Base-by-base conservation (phyloP, 1,284 basidiomycete species). In the Moesziomyces globuligerus region DNA sequence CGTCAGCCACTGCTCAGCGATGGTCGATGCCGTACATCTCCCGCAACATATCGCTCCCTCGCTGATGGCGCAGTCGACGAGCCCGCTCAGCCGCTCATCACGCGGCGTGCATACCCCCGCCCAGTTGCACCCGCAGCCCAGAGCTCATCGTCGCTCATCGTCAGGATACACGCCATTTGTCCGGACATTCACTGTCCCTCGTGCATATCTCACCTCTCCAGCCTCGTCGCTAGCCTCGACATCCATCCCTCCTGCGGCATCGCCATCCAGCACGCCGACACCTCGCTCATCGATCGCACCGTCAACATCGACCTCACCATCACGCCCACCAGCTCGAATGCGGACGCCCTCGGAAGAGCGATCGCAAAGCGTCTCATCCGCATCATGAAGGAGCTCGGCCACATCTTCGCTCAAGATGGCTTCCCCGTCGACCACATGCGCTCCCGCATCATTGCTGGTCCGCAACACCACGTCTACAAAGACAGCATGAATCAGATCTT, bases 131-230 rank as follows among this genome's bases (percentile, higher is more conserved):
- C 17, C 18, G 28, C 7, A 7, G 53, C 43, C n/a, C 44, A 64
- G 26, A 42, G 36, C 18, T 56, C 60, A 7, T 48, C 40, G 20
- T 29, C 56, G 26, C 40, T 64, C 28, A 28, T 48, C 21, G 49
- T 61, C 9, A 50, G 65, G 23, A n/a, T 61, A 1, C 39, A 55
- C 32, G 57, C 53, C 7, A 39, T 68, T 13, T 62, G 71, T 42
- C 66, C 52, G 46, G 66, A 73, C 49, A 66, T 79, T 9, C 78
- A 85, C 74, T 85, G 84, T 60, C 84, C 84, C 10, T 83, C 82
- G 8, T 85, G 84, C 74, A 80, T 83, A 47, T 79, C 81, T 2
- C 67, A 79, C 38, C 83, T 85, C 69, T 64, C 59, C 8, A 38
- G 42, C 17, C 78, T 84, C 17, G 72, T 84, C 21, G 45, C 74